phyloP scores from a whole-genome alignment of 768 basidiomycete genomes.

The Calocybe gangraenosa region DNA sequence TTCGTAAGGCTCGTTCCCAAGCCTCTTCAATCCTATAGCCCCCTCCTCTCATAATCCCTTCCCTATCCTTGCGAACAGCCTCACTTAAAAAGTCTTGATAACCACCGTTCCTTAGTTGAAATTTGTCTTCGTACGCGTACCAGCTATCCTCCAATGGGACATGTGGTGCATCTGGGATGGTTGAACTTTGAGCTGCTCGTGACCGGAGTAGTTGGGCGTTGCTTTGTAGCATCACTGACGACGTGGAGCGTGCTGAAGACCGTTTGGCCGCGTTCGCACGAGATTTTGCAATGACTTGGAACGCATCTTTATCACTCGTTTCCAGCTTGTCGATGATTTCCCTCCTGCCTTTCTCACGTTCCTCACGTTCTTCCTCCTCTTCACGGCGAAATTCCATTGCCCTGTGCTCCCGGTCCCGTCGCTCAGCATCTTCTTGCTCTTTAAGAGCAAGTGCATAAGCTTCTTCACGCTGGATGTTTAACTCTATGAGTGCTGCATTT shows the following conservation, averaged over 20 bases:
- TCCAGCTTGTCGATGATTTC: constrained; percentile 82
- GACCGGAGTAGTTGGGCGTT: constrained; percentile 51
- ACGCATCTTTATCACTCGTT: constrained; percentile 67
- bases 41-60: constrained; percentile 78
- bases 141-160: constrained; percentile 73
- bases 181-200: constrained; percentile 59
- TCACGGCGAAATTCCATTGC: constrained; percentile 61
- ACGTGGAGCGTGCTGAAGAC: constrained; percentile 49
- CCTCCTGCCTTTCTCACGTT: constrained; percentile 64
- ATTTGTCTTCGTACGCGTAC: constrained; percentile 73
- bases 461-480: constrained; percentile 81
- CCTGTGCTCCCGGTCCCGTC: constrained; percentile 64
- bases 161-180: constrained; percentile 78
- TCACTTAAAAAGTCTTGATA: constrained; percentile 77
- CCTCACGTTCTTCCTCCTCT: constrained; percentile 75
- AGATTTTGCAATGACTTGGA: constrained; percentile 65
- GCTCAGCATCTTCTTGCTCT: constrained; percentile 80
- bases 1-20: constrained; percentile 78
- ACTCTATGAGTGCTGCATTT: constrained; percentile 79
- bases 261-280: constrained; percentile 63
- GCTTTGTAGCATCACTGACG: constrained; percentile 40
- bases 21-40: constrained; percentile 81
- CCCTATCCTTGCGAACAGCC: constrained; percentile 69
- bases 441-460: constrained; percentile 66
- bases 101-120: constrained; percentile 40